phyloP scores from a whole-genome alignment of 1,284 basidiomycete species.

The Stygiomarasmius scandens region DNA sequence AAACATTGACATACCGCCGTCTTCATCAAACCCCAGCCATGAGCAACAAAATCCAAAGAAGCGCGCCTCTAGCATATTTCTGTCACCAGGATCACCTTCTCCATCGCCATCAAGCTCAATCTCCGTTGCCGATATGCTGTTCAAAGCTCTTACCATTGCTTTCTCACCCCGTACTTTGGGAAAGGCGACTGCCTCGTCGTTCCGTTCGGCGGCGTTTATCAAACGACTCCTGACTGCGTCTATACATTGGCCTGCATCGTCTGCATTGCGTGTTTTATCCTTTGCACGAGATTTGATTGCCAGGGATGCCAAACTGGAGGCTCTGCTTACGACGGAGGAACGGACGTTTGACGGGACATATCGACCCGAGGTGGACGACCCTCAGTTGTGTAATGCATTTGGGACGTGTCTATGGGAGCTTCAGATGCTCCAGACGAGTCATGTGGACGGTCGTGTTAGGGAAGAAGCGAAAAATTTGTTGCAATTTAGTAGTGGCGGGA shows the following conservation, averaged over 20 bases:
- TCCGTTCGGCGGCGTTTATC: conserved; percentile 87
- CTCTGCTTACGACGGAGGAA: conserved; percentile 86
- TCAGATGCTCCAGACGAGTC: conserved; percentile 53
- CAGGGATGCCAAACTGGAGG: conserved; percentile 81
- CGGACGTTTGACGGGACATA: conserved; percentile 81
- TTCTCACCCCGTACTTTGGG: conserved; percentile 71
- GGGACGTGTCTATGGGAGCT: conserved; percentile 76
- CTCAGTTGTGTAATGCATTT: conserved; percentile 78
- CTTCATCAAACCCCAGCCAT: conserved; percentile 22
- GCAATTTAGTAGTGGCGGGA: conserved; percentile 30
- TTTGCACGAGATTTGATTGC: conserved; percentile 76
- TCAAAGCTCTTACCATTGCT: conserved; percentile 80
- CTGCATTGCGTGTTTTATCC: conserved; percentile 67
- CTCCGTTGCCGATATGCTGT: conserved; percentile 73
- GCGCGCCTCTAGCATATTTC: neutral
- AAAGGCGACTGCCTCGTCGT: conserved; percentile 59
- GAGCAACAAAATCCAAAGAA: conserved; percentile 19
- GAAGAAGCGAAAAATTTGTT: conserved; percentile 54
- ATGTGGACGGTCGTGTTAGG: conserved; percentile 67
- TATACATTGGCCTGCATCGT: conserved; percentile 76
- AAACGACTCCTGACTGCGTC: conserved; percentile 85
- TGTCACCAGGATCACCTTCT: no score
- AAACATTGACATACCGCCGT: conserved; percentile 46
- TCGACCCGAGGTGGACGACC: conserved; percentile 83
- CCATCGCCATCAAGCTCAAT: conserved; percentile 15